Evolutionary conservation across 768 basidiomycete species (phyloP).

Genomic region (Leccinum longicurvipes): DNA sequence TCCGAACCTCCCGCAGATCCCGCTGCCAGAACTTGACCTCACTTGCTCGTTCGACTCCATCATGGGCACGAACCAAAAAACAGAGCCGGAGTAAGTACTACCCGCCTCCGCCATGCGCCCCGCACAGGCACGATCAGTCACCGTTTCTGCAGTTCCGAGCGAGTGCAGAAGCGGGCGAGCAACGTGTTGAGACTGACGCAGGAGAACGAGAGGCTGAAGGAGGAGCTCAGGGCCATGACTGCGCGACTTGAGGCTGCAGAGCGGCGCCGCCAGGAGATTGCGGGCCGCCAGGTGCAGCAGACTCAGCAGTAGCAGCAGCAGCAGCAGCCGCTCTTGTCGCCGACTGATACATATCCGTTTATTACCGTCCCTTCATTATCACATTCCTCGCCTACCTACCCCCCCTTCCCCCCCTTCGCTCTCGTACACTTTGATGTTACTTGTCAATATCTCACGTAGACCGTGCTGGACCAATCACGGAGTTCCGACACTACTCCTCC

Average conservation of each 20-base stretch:
- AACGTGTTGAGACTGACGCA: conserved; percentile 73
- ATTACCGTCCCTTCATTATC: conserved; percentile 22
- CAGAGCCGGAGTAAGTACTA: conserved; percentile 47
- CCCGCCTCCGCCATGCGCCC: conserved; percentile 19
- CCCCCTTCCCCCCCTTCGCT: conserved; percentile 1
- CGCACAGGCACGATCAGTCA: conserved; percentile 31
- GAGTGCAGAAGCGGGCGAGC: conserved; percentile 66
- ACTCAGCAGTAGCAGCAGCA: conserved; percentile 9
- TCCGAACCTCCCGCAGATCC: conserved; percentile 51
- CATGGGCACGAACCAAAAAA: conserved; percentile 27
- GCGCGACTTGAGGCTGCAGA: conserved; percentile 75
- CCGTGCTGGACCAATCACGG: not conserved
- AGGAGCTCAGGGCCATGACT: conserved; percentile 70
- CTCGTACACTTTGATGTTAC: conserved; percentile 1
- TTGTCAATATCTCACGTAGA: conserved; percentile 4
- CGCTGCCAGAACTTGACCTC: conserved; percentile 42
- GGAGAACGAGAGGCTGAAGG: conserved; percentile 78
- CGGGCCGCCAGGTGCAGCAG: conserved; percentile 34
- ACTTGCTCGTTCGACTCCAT: conserved; percentile 44
- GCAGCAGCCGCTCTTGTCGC: conserved; percentile 2
- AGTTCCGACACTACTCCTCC: not conserved
- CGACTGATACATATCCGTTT: conserved; percentile 29
- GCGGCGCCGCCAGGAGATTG: conserved; percentile 48
- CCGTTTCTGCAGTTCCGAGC: conserved; percentile 29
- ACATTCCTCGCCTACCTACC: conserved; percentile 16